Evolutionary conservation across 768 basidiomycete species (phyloP), one percentile per base, ranked within the genome.

Genomic region (Ephemerocybe angulata): DNA sequence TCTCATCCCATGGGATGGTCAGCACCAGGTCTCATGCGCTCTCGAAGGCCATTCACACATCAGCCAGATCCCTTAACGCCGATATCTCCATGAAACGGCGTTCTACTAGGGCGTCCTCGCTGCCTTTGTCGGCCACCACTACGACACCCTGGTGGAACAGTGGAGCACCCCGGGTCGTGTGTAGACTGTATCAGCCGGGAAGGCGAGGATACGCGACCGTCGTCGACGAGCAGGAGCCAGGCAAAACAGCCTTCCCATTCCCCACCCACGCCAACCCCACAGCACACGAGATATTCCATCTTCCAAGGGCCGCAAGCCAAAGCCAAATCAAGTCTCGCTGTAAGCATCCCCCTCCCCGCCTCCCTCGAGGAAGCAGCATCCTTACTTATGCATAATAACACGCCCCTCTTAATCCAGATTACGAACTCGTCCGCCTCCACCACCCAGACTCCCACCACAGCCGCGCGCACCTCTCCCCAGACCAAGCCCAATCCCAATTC

Each of bases 241-340:
- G 44, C 17, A 60, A 61, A 40, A 57, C 59, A 19, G 60, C 56
- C 1, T 70, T 58, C 46, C 81, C 84, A 0, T 89, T 80, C 51
- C 87, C 87, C 0, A 62, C 59, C 4, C 67, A 80, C 54, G 57
- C 75, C 0, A 74, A 74, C 46, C 87, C 87, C 11, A 81, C 84
- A 1, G 84, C 87, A 1, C 73, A 86, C 66, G 82, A 90, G 67
- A 87, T 90, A 52, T 90, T 90, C 63, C 87, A 88, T 62, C 76
- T 90, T 3, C 70, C 80, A 2, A 62, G 59, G 1, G 70, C 73
- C 21, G 85, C 85, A 19, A 77, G 82, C 0, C 83, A 82, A 61
- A 63, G 70, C 30, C 78, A 87, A 24, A 83, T 90, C 58, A 90
- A 89, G 69, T 57, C 77, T 24, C 76, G 87, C 66, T 89, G 87